These are phyloP conservation scores for Typha latifolia DNA, from an alignment of 176 grass and related monocot genomes.

Conservation along the genomic window DNA sequence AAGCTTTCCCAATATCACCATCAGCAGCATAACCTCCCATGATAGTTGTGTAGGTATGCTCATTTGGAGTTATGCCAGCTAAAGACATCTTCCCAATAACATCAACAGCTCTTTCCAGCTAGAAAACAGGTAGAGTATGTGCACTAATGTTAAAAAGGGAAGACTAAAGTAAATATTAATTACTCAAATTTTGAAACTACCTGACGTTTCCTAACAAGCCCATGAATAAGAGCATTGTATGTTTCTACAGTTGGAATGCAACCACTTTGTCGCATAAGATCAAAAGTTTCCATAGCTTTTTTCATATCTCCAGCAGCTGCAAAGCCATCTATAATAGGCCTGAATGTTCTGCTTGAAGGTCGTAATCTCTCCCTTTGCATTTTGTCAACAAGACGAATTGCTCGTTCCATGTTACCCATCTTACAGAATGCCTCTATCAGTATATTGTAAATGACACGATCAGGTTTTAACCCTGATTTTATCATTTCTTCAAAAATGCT, in stretches of 20 bases:
- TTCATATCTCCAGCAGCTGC: constrained; percentile 74
- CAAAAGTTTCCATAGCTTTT: constrained; percentile 66
- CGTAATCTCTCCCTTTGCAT: constrained; percentile 75
- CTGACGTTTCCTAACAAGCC: constrained; percentile 73
- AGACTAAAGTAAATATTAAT: neutral
- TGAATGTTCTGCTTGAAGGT: constrained; percentile 81
- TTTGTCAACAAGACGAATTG: constrained; percentile 73
- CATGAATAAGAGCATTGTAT: constrained; percentile 95
- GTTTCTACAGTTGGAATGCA: constrained; percentile 73
- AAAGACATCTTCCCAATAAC: constrained; percentile 71
- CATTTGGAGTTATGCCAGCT: constrained; percentile 54
- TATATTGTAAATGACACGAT: constrained; percentile 85
- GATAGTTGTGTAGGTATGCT: constrained; percentile 82
- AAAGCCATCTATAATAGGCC: constrained; percentile 92
- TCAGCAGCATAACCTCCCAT: constrained; percentile 82
- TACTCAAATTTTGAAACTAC: constrained; percentile 25
- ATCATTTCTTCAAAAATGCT: constrained; percentile 88
- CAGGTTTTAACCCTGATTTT: constrained; percentile 66
- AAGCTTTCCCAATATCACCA: constrained; percentile 79
- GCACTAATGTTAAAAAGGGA: constrained; percentile 6
- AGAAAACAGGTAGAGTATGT: constrained; percentile 10
- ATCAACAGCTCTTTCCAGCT: constrained; percentile 76
- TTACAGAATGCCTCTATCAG: constrained; percentile 95
- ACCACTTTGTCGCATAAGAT: constrained; percentile 68
- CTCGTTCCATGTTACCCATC: constrained; percentile 88